Conservation (phyloP, 2,329 filamentous ascomycete species). For the Colletotrichum magnum region DNA sequence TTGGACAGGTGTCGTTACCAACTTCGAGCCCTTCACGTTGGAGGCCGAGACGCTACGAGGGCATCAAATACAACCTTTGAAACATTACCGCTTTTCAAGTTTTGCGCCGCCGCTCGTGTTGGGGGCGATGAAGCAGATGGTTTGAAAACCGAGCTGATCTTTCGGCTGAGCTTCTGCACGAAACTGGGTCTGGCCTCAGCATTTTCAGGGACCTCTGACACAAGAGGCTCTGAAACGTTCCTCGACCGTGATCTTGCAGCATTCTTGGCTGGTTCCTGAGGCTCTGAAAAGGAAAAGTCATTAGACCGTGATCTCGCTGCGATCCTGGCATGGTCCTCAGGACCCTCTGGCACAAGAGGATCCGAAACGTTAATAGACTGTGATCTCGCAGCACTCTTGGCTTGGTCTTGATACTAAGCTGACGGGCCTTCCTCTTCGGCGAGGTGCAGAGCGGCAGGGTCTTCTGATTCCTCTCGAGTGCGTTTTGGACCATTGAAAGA, state of each 20-base stretch:
- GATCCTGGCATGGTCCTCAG: not conserved
- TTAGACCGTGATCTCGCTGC: conserved; percentile 2
- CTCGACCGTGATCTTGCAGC: conserved; percentile 2
- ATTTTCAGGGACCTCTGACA: too few species aligned
- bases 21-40: too few species aligned
- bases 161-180: conserved; percentile 28
- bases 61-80: not conserved
- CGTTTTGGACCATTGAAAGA: not conserved
- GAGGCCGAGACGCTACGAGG: not conserved
- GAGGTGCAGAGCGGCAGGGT: too few species aligned
- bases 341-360: not conserved
- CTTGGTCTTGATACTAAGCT: not conserved
- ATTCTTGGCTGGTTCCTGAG: not conserved
- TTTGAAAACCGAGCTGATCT: conserved; percentile 35
- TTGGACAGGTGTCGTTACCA: conserved; percentile 15
- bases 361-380: conserved; percentile 14
- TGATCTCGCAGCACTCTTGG: not conserved
- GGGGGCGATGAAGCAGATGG: not conserved
- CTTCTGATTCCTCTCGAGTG: conserved; percentile 17
- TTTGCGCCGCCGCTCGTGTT: conserved; percentile 14
- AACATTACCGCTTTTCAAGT: conserved; percentile 4
- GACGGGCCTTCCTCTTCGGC: not conserved
- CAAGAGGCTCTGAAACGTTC: too few species aligned
- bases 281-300: too few species aligned
- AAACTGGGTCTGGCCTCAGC: not conserved